Base-by-base conservation (phyloP, 2,329 filamentous ascomycete species). In the Sporothrix inflata region DNA sequence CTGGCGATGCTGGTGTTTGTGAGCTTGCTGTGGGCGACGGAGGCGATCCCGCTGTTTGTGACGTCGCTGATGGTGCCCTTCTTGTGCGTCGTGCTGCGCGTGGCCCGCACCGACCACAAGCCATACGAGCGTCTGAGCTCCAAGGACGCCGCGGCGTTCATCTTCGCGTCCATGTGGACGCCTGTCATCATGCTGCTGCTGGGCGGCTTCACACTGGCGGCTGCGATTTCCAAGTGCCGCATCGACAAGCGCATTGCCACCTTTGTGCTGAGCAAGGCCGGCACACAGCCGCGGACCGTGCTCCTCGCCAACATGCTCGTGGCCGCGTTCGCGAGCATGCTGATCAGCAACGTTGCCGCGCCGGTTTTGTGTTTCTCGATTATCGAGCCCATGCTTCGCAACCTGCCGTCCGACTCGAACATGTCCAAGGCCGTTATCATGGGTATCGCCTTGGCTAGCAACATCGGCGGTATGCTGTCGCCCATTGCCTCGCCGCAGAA, bases 241-340 rank as follows among this genome's bases (percentile, higher is more conserved):
- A 98, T 99, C 78, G 96, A 97, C 74, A 98, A 98, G 83, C 92
- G 96, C 79, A 94, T 99, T 83, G 96, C 96, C 1, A 98, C 95
- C 1, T 94, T 98, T 78, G 93, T 99, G 38, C 87, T 99, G 45
- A 97, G 94, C 84, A 98, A 97, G 84, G 96, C 96, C 9, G 96
- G 96, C 7, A 98, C 96, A 3, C 92, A 91, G 77, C 96, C 96
- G 11, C 87, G 91, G 71, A 95, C 93, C 2, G 96, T 99, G 3
- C 86, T 99, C 4, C 83, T 99, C n/a, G 96, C 95, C 70, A 98
- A 95, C 83, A 99, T 99, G 96, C 94, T 98, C 77, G 96, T 99
- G 55, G 94, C 95, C 71, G 97, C 96, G 78, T 97, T 99, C 80
- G 92, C 97, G 9, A 98, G 94, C 77, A 99, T 99, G 96, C 94